Base-by-base conservation (phyloP, 768 basidiomycete genomes). In the Boletus edulis region DNA sequence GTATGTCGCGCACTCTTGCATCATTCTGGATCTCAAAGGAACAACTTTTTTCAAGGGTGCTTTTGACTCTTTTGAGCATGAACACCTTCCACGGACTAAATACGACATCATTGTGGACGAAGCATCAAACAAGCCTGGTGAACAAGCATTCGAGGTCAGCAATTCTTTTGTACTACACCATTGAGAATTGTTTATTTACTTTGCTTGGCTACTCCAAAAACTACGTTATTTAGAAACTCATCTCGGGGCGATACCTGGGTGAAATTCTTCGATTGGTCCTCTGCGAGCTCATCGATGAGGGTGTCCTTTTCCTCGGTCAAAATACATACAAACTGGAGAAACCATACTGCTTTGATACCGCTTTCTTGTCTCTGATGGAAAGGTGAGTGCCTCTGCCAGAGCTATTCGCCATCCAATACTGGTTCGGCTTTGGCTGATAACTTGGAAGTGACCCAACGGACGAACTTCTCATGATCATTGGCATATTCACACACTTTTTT, bases 241-340 rank as follows among this genome's bases (percentile, higher is more conserved):
- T 97, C 55, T 94, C 94, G 1, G 94, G 94, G 48, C 86, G 93
- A 51, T 97, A 97, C 69, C 83, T 99, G 35, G 96, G 96, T 56
- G 96, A 99, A 75, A 94, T 98, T 63, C 80, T 98, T 61, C 87
- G 96, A n/a, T 78, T 98, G 29, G 87, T 98, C 61, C 82, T 99
- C 55, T 91, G 87, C 67, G 96, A 99, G 71, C 85, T 99, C 46
- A 94, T 97, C 67, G 95, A 97, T 67, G 89, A 94, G 61, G 97
- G 96, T 72, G 90, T 95, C 18, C 82, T 99, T 50, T 99, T 99
- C 85, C 82, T 97, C 31, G 95, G 97, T 24, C 96, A 99, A 73
- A 93, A 96, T 71, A 97, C 96, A 1, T 98, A 98, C 82, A 98
- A 98, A 78, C 83, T 99, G 38, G 95, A 98, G 73, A 91, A 82